A percentile compares a stretch with the other conserved stretches of the same genome.
These are phyloP conservation scores for Penicillium cataractarum DNA, from an alignment of 495 filamentous ascomycete genomes.

Conservation along the genomic window DNA sequence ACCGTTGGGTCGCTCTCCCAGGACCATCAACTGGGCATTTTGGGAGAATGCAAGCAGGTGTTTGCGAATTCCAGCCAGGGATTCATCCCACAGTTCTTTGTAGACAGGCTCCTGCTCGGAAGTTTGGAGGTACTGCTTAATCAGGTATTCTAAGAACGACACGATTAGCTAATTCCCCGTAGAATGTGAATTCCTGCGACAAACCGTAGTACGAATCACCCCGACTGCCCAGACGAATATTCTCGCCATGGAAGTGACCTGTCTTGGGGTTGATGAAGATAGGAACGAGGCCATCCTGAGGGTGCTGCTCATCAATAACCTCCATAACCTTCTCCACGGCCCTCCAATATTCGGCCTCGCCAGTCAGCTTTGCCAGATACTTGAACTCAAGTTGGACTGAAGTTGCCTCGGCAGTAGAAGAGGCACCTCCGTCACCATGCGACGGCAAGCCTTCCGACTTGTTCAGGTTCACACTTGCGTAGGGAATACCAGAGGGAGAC, in stretches of 20 bases:
- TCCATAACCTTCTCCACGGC: slow-evolving; percentile 89
- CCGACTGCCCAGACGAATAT: slow-evolving; percentile 89
- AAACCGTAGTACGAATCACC: slow-evolving; percentile 93
- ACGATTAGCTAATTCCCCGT: slow-evolving; percentile 1
- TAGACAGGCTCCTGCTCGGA: slow-evolving; percentile 85
- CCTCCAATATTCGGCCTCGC: slow-evolving; percentile 89
- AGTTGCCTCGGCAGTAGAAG: slow-evolving; percentile 90
- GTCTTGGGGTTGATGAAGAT: slow-evolving; percentile 84
- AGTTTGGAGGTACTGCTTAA: slow-evolving; percentile 96
- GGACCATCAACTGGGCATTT: slow-evolving; percentile 76
- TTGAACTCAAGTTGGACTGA: slow-evolving; percentile 96
- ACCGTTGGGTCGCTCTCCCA: slow-evolving; percentile 83
- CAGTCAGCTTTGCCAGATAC: slow-evolving; percentile 92
- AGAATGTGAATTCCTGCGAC: slow-evolving; percentile 12
- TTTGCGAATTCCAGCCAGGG: slow-evolving; percentile 83
- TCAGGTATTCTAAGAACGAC: slow-evolving; percentile 71
- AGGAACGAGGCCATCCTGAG: slow-evolving; percentile 81
- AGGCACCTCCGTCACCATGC: slow-evolving; percentile 85
- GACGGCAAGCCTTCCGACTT: slow-evolving; percentile 72
- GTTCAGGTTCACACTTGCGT: slow-evolving; percentile 85
- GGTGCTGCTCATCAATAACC: slow-evolving; percentile 77
- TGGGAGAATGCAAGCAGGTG: slow-evolving; percentile 88
- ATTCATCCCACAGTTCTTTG: slow-evolving; percentile 88
- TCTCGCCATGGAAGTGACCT: slow-evolving; percentile 77
- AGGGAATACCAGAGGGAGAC: slow-evolving; percentile 81